These are phyloP conservation scores for Termitomyces titanicus DNA, from an alignment of 768 basidiomycete genomes.

Conservation along the genomic window DNA sequence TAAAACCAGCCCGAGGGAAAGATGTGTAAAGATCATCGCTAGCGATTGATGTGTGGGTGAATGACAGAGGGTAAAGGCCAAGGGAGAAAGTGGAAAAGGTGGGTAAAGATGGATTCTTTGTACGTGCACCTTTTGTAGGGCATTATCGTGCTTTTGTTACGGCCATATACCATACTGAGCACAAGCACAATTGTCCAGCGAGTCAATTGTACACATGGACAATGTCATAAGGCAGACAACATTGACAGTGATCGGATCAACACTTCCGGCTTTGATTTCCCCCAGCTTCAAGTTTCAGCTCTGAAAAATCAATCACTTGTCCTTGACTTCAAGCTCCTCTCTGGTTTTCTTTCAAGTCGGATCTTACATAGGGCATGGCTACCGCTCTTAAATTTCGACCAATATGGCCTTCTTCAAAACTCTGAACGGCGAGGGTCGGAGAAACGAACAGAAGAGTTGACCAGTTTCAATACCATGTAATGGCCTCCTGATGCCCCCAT, in stretches of 20 bases:
- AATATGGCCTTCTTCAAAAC: no score
- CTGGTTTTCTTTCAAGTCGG: no score
- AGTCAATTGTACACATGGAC: neutral
- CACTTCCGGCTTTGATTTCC: no score
- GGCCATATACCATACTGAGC: neutral
- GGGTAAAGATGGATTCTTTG: neutral
- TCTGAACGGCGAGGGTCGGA: neutral
- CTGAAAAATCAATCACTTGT: no score
- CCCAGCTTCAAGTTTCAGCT: no score
- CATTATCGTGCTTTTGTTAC: no score
- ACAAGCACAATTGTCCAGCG: neutral
- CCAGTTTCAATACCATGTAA: neutral
- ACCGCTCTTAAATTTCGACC: no score
- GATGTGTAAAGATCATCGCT: conserved; percentile 39
- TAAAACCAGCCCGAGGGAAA: conserved; percentile 47
- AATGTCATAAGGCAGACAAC: no score
- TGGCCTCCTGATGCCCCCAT: conserved; percentile 9
- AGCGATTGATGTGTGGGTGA: conserved; percentile 33
- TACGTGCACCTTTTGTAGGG: no score
- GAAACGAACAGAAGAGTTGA: neutral
- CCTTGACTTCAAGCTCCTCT: no score
- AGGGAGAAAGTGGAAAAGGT: conserved; percentile 23
- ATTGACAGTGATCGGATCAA: no score
- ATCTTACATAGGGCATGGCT: no score
- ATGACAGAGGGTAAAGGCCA: conserved; percentile 21